Evolutionary conservation across 1,284 basidiomycete species (phyloP).

Genomic region (Melampsora medusae): DNA sequence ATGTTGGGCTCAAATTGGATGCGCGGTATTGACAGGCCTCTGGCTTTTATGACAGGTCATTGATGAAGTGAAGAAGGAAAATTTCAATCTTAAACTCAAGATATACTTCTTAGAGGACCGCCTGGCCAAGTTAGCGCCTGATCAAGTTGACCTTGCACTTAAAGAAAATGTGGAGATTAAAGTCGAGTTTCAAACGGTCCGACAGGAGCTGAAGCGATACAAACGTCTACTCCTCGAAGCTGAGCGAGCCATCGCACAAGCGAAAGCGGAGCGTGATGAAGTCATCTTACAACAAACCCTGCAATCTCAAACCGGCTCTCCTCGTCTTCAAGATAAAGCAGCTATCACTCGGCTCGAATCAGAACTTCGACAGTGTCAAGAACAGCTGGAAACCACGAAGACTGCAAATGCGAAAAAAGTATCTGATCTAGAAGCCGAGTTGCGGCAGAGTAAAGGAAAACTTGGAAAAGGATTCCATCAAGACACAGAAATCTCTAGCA

Average conservation of each 20-base stretch:
- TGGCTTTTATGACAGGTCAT: slow-evolving; percentile 65
- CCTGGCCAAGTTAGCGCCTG: slow-evolving; percentile 75
- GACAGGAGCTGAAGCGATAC: slow-evolving; percentile 87
- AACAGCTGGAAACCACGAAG: slow-evolving; percentile 48
- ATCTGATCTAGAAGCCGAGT: slow-evolving; percentile 17
- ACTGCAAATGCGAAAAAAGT: slow-evolving; percentile 46
- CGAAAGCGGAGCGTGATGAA: slow-evolving; percentile 60
- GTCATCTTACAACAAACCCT: slow-evolving; percentile 47
- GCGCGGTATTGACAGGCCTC: not conserved
- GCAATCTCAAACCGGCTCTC: not conserved
- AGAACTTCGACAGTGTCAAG: slow-evolving; percentile 52
- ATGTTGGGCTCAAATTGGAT: not conserved
- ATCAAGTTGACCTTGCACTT: slow-evolving; percentile 82
- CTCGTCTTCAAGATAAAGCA: slow-evolving; percentile 9
- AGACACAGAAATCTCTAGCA: slow-evolving; percentile 13
- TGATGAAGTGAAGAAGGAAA: slow-evolving; percentile 88
- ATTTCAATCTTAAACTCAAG: slow-evolving; percentile 88
- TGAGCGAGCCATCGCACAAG: slow-evolving; percentile 73
- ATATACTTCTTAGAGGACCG: slow-evolving; percentile 90
- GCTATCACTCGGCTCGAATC: slow-evolving; percentile 45
- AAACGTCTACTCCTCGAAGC: slow-evolving; percentile 82
- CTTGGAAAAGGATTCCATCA: slow-evolving; percentile 39
- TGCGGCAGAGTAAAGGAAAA: slow-evolving; percentile 23
- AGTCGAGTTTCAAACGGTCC: slow-evolving; percentile 82
- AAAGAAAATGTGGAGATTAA: slow-evolving; percentile 93